Conservation (phyloP, 495 filamentous ascomycete genomes). For the Penicillium cataractarum region DNA sequence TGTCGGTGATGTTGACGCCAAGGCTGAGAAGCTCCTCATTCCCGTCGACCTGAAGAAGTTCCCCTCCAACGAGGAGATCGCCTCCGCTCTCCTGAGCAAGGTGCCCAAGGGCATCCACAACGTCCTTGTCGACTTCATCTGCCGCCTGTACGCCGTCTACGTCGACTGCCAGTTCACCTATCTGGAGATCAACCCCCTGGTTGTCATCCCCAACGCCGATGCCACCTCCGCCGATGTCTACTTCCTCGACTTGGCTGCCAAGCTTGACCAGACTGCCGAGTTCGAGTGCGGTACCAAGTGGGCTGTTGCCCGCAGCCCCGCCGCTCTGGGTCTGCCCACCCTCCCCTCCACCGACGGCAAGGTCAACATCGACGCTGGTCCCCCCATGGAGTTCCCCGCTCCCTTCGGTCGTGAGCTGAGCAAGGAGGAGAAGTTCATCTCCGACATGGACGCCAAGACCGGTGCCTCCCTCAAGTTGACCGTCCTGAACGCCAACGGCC, state of each 20-base stretch:
- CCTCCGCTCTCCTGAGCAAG: slow-evolving; percentile 79
- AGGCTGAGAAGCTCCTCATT: slow-evolving; percentile 97
- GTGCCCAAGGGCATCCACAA: slow-evolving; percentile 96
- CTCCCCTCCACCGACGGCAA: slow-evolving; percentile 61
- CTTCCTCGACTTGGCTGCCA: slow-evolving; percentile 98
- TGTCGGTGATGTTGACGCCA: slow-evolving; percentile 97
- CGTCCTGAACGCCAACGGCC: slow-evolving; percentile 86
- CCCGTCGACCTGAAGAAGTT: slow-evolving; percentile 94
- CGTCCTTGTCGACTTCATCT: slow-evolving; percentile 97
- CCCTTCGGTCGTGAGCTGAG: slow-evolving; percentile 97
- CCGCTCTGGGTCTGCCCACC: slow-evolving; percentile 77
- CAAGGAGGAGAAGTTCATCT: slow-evolving; percentile 99
- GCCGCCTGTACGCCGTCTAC: slow-evolving; percentile 92
- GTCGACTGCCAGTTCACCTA: slow-evolving; percentile 99
- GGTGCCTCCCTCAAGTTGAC: slow-evolving; percentile 98
- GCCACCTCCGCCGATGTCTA: slow-evolving; percentile 91
- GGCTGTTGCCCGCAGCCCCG: slow-evolving; percentile 89
- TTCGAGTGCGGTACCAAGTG: slow-evolving; percentile 99
- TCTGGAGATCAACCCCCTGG: slow-evolving; percentile 99
- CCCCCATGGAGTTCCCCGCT: slow-evolving; percentile 97
- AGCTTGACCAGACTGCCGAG: slow-evolving; percentile 98
- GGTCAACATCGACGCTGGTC: slow-evolving; percentile 93
- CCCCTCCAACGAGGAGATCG: slow-evolving; percentile 95
- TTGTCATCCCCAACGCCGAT: slow-evolving; percentile 93
- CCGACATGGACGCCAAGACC: slow-evolving; percentile 98